Evolutionary conservation across 805 yeast species (phyloP).

Genomic region (Myxozyma mucilagina): DNA sequence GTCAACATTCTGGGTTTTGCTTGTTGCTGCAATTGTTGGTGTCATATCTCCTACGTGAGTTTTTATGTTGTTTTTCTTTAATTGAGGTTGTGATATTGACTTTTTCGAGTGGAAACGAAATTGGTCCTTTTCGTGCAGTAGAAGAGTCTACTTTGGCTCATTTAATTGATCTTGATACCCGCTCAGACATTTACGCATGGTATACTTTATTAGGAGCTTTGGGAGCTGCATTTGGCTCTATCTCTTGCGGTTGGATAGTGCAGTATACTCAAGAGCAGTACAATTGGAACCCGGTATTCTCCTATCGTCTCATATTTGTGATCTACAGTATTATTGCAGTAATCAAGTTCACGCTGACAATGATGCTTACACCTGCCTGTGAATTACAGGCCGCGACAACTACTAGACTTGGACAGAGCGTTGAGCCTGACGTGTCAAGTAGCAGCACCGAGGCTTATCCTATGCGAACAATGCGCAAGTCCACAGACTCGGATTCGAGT

Average conservation of each 20-base stretch:
- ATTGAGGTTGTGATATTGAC: not conserved
- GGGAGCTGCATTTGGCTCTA: constrained; percentile 72
- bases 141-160: constrained; percentile 57
- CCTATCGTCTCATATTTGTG: constrained; percentile 24
- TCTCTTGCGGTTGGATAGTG: constrained; percentile 68
- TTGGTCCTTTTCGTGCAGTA: constrained; percentile 59
- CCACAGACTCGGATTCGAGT: not conserved
- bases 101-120: constrained; percentile 51
- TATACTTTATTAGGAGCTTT: constrained; percentile 53
- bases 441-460: constrained; percentile 7
- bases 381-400: constrained; percentile 44
- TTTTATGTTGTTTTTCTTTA: not conserved
- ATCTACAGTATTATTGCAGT: constrained; percentile 34
- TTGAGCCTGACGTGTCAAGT: not conserved
- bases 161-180: constrained; percentile 44
- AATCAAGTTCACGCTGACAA: constrained; percentile 52
- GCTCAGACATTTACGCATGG: constrained; percentile 62
- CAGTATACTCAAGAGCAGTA: constrained; percentile 49
- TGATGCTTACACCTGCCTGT: constrained; percentile 53
- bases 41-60: constrained; percentile 49
- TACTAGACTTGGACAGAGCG: not conserved
- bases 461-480: not conserved
- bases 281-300: constrained; percentile 10
- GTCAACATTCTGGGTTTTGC: constrained; percentile 42
- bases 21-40: constrained; percentile 49